A percentile compares a stretch with the other conserved stretches of the same genome.
These are phyloP conservation scores for Ceratocystis papillata DNA, from an alignment of 2,329 filamentous ascomycete genomes.

Conservation along the genomic window DNA sequence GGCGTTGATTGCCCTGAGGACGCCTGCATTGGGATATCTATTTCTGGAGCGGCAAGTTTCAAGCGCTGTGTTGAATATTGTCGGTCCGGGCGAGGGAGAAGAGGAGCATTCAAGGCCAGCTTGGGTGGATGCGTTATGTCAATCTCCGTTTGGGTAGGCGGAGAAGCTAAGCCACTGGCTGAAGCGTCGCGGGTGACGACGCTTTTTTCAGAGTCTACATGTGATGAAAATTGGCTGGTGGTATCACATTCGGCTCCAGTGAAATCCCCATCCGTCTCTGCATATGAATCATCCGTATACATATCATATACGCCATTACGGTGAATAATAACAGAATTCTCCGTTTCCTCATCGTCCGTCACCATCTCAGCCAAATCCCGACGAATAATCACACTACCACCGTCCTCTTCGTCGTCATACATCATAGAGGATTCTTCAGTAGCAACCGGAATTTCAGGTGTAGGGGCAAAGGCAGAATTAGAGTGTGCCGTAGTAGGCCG, in stretches of 20 bases:
- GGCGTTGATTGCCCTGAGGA: constrained; percentile 25
- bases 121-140: constrained; percentile 24
- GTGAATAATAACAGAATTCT: constrained; percentile 24
- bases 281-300: constrained; percentile 36
- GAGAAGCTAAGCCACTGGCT: constrained; percentile 18
- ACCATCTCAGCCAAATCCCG: constrained; percentile 48
- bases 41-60: constrained; percentile 1
- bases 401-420: constrained; percentile 45
- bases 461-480: constrained; percentile 39
- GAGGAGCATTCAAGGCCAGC: constrained; percentile 27
- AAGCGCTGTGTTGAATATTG: constrained; percentile 12
- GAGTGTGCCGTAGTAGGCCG: constrained; percentile 36
- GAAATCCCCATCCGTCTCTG: constrained; percentile 35
- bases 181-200: constrained; percentile 23
- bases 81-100: constrained; percentile 28
- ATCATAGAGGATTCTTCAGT: constrained; percentile 56
- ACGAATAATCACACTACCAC: constrained; percentile 56
- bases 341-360: constrained; percentile 35
- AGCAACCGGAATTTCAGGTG: constrained; percentile 81
- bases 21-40: neutral
- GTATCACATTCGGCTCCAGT: constrained; percentile 26
- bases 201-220: constrained; percentile 31
- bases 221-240: constrained; percentile 31
- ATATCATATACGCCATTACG: constrained; percentile 26
- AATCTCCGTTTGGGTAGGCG: constrained; percentile 21